Percentiles rank a stretch among this genome's conserved stretches.
phyloP scores from a whole-genome alignment of 1,284 basidiomycete genomes.

The Baeospora myosura region DNA sequence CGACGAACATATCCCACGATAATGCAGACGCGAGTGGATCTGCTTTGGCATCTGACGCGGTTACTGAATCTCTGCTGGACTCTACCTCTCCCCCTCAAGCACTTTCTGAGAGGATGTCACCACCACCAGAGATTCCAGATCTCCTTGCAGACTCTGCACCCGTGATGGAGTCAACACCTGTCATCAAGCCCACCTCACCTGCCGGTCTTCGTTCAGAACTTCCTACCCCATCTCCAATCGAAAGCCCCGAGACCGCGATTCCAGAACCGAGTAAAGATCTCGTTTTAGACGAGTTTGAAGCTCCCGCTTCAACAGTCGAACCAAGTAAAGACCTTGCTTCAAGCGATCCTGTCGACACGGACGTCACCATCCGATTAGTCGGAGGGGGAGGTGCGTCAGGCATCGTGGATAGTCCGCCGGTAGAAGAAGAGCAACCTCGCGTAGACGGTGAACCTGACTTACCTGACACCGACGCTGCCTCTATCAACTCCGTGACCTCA shows the following conservation, averaged over 20 bases:
- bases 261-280: neutral
- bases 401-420: constrained; percentile 21
- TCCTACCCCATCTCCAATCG: constrained; percentile 8
- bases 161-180: constrained; percentile 23
- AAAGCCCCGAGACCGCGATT: constrained; percentile 3
- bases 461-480: constrained; percentile 18
- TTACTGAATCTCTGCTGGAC: too few species aligned
- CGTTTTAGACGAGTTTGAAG: too few species aligned
- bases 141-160: constrained; percentile 37
- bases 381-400: constrained; percentile 40
- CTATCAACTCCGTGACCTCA: constrained; percentile 16
- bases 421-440: constrained; percentile 22
- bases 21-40: neutral
- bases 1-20: too few species aligned
- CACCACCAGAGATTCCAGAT: constrained; percentile 30
- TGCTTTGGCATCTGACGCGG: too few species aligned
- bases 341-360: constrained; percentile 13
- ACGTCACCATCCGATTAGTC: constrained; percentile 48
- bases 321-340: constrained; percentile 2
- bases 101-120: constrained; percentile 12
- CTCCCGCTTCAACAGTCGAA: neutral
- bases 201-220: too few species aligned
- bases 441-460: constrained; percentile 14
- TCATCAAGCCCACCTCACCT: constrained; percentile 20
- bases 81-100: constrained; percentile 8